Evolutionary conservation across 345 rosid genomes (phyloP).

Genomic region (Psidium guajava): DNA sequence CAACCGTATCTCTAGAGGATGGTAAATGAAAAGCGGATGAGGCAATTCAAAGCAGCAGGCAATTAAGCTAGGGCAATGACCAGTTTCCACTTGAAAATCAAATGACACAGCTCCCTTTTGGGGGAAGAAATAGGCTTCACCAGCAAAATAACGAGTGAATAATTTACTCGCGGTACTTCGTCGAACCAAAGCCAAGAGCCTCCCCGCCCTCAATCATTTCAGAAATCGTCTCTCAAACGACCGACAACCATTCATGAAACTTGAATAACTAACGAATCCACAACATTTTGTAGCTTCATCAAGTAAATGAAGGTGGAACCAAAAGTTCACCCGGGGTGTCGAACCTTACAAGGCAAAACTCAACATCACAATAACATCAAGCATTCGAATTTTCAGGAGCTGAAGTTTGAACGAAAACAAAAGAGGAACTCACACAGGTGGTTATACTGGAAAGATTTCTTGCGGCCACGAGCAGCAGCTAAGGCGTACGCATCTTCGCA

Average conservation of each 20-base stretch:
- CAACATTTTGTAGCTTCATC: not conserved
- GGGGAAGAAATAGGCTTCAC: not conserved
- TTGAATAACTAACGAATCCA: not conserved
- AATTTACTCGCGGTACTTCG: not conserved
- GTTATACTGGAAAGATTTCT: constrained; percentile 58
- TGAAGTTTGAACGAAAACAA: not conserved
- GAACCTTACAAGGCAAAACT: not conserved
- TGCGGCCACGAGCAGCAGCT: constrained; percentile 30
- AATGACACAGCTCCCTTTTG: not conserved
- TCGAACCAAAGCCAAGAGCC: not conserved
- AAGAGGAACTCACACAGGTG: constrained; percentile 39
- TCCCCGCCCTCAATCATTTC: not conserved
- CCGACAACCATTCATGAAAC: not conserved
- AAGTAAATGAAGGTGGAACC: not conserved
- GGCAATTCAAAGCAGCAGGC: not conserved
- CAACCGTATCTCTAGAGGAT: not conserved
- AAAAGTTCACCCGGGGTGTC: not conserved
- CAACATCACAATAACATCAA: not conserved
- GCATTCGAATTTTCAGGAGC: not conserved
- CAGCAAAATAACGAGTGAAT: not conserved
- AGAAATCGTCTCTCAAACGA: not conserved
- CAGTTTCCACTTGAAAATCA: not conserved
- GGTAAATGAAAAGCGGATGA: not conserved
- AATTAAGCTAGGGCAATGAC: not conserved
- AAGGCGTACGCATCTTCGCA: constrained; percentile 51